phyloP scores from a whole-genome alignment of 345 rosid genomes.

The Dipteronia dyeriana region DNA sequence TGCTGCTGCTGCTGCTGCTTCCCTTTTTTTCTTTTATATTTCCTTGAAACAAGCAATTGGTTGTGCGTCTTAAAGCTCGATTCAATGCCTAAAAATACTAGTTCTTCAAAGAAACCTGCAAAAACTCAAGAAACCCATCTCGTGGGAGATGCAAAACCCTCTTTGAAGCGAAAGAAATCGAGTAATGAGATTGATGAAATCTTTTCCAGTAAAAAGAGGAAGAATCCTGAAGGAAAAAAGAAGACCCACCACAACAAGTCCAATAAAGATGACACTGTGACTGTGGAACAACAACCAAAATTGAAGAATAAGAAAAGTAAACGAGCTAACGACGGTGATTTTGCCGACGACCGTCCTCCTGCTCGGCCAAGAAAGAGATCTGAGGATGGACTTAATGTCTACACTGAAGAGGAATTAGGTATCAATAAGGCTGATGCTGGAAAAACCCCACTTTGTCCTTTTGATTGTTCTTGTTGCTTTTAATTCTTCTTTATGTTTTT shows the following conservation, averaged over 20 bases:
- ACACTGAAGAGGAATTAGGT: conserved; percentile 56
- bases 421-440: conserved; percentile 55
- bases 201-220: conserved; percentile 16
- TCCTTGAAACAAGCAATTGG: too few species aligned
- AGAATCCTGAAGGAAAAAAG: conserved; percentile 10
- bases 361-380: too few species aligned
- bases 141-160: not conserved
- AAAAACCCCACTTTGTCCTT: conserved; percentile 72
- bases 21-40: too few species aligned
- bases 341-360: conserved; percentile 7
- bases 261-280: not conserved
- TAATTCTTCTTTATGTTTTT: conserved; percentile 28
- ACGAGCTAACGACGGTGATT: conserved; percentile 17
- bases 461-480: conserved; percentile 85
- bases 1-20: too few species aligned
- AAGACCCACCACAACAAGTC: not conserved
- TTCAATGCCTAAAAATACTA: too few species aligned
- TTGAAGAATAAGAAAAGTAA: conserved; percentile 29
- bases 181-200: conserved; percentile 18
- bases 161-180: not conserved
- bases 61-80: too few species aligned
- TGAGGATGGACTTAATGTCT: too few species aligned
- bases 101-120: too few species aligned
- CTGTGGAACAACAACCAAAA: not conserved
- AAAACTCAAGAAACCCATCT: conserved; percentile 4